Conservation (phyloP, 805 yeast species). For the Alloascoidea hylecoeti region DNA sequence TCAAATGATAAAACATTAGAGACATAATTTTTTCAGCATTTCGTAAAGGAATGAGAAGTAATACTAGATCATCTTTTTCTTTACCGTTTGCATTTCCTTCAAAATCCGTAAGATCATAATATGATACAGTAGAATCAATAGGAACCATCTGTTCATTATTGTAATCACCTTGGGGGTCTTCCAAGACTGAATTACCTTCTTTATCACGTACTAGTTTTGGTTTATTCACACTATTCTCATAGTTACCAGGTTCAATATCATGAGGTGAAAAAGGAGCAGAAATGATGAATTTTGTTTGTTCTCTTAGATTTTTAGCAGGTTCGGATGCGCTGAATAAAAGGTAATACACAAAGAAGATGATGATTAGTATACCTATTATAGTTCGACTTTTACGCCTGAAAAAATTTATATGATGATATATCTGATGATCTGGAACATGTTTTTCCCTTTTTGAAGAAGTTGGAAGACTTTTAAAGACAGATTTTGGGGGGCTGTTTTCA, state of each 20-base stretch:
- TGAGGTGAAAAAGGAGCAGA: slow-evolving; percentile 61
- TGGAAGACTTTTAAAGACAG: too few species aligned
- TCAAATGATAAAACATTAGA: slow-evolving; percentile 70
- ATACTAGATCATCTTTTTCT: slow-evolving; percentile 46
- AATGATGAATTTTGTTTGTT: too few species aligned
- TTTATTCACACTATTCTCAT: slow-evolving; percentile 16
- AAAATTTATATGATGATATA: too few species aligned
- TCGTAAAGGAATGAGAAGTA: slow-evolving; percentile 63
- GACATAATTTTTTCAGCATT: slow-evolving; percentile 73
- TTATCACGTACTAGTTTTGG: neutral
- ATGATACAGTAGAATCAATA: neutral
- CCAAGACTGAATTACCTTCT: neutral
- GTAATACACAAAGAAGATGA: too few species aligned
- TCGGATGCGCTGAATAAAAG: too few species aligned
- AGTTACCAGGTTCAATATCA: slow-evolving; percentile 12
- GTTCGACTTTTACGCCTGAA: too few species aligned
- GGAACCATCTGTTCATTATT: neutral
- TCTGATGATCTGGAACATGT: too few species aligned
- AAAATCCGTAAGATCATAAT: neutral
- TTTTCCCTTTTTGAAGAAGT: too few species aligned
- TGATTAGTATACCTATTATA: too few species aligned
- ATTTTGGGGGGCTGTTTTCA: too few species aligned
- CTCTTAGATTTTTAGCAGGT: too few species aligned
- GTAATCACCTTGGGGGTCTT: neutral
- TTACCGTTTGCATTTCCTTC: slow-evolving; percentile 29